Evolutionary conservation across 371 early-diverging fungal species (phyloP).

Genomic region (Paraphysoderma sedebokerense): DNA sequence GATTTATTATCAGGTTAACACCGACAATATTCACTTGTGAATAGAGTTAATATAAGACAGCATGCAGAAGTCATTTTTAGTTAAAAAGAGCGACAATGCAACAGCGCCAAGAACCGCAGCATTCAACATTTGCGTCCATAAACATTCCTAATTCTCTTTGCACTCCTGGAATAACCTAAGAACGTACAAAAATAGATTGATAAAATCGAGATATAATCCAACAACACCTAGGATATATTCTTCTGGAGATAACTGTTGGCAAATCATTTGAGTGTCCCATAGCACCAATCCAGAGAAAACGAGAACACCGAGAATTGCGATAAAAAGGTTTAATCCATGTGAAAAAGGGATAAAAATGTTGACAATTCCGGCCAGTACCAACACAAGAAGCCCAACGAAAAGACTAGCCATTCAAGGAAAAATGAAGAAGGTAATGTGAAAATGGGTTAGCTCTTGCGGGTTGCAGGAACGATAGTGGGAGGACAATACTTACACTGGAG

Average conservation of each 20-base stretch:
- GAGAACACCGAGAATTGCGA: conserved; percentile 38
- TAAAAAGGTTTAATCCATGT: conserved; percentile 31
- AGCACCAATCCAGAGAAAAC: conserved; percentile 56
- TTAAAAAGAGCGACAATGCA: too few relatives aligned
- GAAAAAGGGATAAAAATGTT: conserved; percentile 57
- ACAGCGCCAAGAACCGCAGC: too few relatives aligned
- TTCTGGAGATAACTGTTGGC: conserved; percentile 47
- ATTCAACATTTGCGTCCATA: too few relatives aligned
- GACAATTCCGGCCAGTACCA: conserved; percentile 40
- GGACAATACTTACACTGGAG: conserved; percentile 24
- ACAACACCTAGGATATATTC: conserved; percentile 62
- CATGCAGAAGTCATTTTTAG: too few relatives aligned
- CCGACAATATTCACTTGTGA: too few relatives aligned
- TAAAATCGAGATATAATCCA: conserved; percentile 55
- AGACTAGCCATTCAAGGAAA: conserved; percentile 17
- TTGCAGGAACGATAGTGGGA: background rate
- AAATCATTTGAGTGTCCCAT: conserved; percentile 50
- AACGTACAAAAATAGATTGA: conserved; percentile 61
- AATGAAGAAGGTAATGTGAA: background rate
- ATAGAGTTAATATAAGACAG: too few relatives aligned
- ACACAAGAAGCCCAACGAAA: conserved; percentile 32
- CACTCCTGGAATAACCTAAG: conserved; percentile 31
- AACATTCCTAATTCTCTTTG: too few relatives aligned
- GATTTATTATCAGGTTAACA: too few relatives aligned
- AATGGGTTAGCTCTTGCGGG: background rate